Base-by-base conservation (phyloP, 495 filamentous ascomycete species). In the Jackrogersella multiformis region DNA sequence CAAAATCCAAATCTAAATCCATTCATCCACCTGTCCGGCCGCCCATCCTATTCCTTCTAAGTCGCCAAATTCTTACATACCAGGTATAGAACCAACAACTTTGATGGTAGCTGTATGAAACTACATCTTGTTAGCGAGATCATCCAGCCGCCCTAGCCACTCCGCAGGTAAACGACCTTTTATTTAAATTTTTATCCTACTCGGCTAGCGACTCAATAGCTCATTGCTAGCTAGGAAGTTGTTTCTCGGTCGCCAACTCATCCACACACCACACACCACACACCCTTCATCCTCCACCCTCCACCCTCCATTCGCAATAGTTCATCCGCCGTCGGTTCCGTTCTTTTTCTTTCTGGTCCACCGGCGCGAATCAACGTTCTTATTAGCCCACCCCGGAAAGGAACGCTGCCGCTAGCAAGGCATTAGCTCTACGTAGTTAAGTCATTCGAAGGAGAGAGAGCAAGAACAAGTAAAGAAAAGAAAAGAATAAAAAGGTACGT, bases 191-290 rank as follows among this genome's bases (percentile, higher is more conserved):
- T 26, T 4, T 46, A 5, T 46, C 21, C 46, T 66, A 32, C 57
- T 62, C 49, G 61, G 67, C 45, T 70, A 70, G 67, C 61, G 56
- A 66, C 56, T 70, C 61, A 70, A 70, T 70, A 70, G 61, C 67
- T 65, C 53, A 61, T 62, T n/a, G 61, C 45, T 35, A 26, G n/a
- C 45, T 35, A 28, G 63, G 28, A 61, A 53, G 38, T 53, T 53
- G 38, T 41, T 56, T 51, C 34, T 66, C 55, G 44, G 61, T 66
- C 67, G 67, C 67, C 67, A 70, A 46, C 67, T 61, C 56, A 62
- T 70, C 61, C 56, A 56, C 67, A 57, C 56, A 44, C n/a, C n/a
- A n/a, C n/a, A n/a, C n/a, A n/a, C n/a, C n/a, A n/a, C n/a, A n/a
- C n/a, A n/a, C n/a, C n/a, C n/a, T n/a, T n/a, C n/a, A n/a, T n/a